phyloP scores from a whole-genome alignment of 805 yeast species.

The Lipomyces yamadae region DNA sequence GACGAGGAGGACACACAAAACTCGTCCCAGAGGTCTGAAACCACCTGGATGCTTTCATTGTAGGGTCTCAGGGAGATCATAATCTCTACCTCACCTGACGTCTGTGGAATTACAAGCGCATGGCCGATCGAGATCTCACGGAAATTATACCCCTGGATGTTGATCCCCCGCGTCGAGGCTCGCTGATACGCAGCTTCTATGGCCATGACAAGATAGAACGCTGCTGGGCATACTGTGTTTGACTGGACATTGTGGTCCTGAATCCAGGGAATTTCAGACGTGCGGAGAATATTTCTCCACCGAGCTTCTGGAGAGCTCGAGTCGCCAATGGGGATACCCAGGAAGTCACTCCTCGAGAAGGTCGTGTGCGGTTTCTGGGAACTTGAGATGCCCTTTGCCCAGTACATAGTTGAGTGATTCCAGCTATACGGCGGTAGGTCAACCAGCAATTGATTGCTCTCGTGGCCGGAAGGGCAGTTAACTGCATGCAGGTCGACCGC shows the following conservation, averaged over 20 bases:
- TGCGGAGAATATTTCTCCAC: neutral
- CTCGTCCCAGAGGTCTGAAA: conserved; percentile 1
- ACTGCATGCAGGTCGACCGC: neutral
- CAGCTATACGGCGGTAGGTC: neutral
- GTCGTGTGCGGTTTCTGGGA: conserved; percentile 1
- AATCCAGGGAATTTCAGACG: neutral
- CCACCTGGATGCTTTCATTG: conserved; percentile 1
- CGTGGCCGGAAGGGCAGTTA: neutral
- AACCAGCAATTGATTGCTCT: neutral
- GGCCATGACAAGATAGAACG: neutral
- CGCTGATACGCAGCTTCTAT: neutral
- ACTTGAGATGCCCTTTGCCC: neutral
- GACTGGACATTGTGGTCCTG: neutral
- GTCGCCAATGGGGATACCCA: neutral
- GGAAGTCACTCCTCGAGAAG: neutral
- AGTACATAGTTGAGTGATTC: neutral
- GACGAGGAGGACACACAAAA: neutral
- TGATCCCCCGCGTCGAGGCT: neutral
- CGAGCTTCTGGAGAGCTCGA: neutral
- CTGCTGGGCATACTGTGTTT: neutral
- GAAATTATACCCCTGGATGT: neutral
- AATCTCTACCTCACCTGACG: neutral
- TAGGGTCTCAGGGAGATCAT: neutral
- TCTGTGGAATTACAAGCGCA: neutral
- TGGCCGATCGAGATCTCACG: neutral